Percentiles rank a stretch among this genome's conserved stretches.
Evolutionary conservation across 768 basidiomycete species (phyloP).

Genomic region (Tremella mesenterica): DNA sequence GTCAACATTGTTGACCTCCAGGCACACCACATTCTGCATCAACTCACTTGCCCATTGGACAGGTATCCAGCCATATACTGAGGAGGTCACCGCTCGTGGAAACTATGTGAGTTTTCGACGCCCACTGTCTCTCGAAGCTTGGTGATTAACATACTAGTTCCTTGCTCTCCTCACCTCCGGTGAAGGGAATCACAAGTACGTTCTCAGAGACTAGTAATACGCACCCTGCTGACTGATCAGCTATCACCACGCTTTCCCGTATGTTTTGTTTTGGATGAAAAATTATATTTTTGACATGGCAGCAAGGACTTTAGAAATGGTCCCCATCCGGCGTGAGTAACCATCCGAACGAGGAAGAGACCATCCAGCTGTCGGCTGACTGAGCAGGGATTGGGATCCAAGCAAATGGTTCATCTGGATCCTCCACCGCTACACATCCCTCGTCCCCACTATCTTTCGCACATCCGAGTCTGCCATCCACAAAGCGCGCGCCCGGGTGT

Average conservation of each 20-base stretch:
- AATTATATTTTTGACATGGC: no score
- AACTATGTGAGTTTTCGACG: slow-evolving; percentile 53
- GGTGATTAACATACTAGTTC: slow-evolving; percentile 46
- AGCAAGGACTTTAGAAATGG: slow-evolving; percentile 61
- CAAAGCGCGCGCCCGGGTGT: slow-evolving; percentile 35
- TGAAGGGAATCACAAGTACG: slow-evolving; percentile 65
- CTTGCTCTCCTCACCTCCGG: slow-evolving; percentile 63
- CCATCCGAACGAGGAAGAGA: not conserved
- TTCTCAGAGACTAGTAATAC: not conserved
- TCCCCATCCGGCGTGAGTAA: slow-evolving; percentile 31
- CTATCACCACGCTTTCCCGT: slow-evolving; percentile 65
- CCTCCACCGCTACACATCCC: slow-evolving; percentile 47
- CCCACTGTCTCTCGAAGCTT: not conserved
- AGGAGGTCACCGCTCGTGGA: slow-evolving; percentile 68
- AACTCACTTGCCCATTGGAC: slow-evolving; percentile 64
- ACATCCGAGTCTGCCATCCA: slow-evolving; percentile 35
- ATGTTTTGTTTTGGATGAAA: no score
- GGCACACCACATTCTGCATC: slow-evolving; percentile 44
- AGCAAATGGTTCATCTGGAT: slow-evolving; percentile 66
- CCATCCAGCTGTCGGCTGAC: slow-evolving; percentile 47
- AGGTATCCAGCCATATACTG: slow-evolving; percentile 69
- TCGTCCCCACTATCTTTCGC: slow-evolving; percentile 35
- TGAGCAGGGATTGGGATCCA: slow-evolving; percentile 68
- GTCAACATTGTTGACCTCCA: slow-evolving; percentile 2
- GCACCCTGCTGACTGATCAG: slow-evolving; percentile 6